Base-by-base conservation (phyloP, 108 stramenopile genomes). In the Cyclotella baltica region DNA sequence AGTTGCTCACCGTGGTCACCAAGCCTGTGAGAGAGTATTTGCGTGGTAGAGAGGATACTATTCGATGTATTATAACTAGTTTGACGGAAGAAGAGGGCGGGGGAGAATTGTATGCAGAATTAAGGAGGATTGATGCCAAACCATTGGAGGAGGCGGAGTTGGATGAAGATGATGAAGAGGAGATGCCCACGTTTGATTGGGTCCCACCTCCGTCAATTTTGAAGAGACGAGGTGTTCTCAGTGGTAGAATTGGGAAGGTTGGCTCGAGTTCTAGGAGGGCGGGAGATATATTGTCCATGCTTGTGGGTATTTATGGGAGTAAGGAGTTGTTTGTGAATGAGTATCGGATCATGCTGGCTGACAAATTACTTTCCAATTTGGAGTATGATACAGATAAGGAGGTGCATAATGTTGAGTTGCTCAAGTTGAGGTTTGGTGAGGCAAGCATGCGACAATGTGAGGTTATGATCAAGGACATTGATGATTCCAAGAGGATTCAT, bases 261-360 rank as follows among this genome's bases (percentile, higher is more conserved):
- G 47, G 74, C 16, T 81, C 84, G 35, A 64, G 61, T 43, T 73
- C 80, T 0, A 68, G 72, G 11, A 62, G 74, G 47, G 76, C 83
- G 16, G 87, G 86, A 1, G 98, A 99, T 79, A 95, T 99, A 53
- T 83, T 99, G 27, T 85, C 94, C 56, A 96, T 98, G 91, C 90
- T 99, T 8, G 97, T 99, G 27, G 94, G 96, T 19, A 98, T 99
- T 53, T 99, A 98, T 79, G 98, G 98, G 4, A 96, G 95, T 77
- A 98, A 98, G 88, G 98, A 98, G 67, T 78, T 98, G 28, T 99
- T 99, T 78, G 97, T 98, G 18, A 88, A 96, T 75, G 99, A 99
- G 80, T 99, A 98, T 80, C 74, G 98, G 37, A 75, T 93, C 66
- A 96, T 98, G 96, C 78, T 99, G 57, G 97, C 97, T 3, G 98